Percentiles rank a stretch among this genome's conserved stretches.
Evolutionary conservation across 345 rosid species (phyloP).

Genomic region (Eucalyptus guilfoylei): DNA sequence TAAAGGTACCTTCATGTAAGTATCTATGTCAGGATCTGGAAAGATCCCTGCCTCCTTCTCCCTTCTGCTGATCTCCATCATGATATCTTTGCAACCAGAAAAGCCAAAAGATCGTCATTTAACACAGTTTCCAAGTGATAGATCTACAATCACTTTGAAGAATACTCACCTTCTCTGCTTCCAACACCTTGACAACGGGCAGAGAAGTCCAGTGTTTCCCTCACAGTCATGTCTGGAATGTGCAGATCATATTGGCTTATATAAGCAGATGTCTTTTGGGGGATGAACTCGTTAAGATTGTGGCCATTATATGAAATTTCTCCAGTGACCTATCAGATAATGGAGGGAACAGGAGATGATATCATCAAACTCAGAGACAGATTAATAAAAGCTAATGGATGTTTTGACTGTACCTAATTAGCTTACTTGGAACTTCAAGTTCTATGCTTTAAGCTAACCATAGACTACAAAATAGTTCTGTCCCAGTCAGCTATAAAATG

Average conservation of each 20-base stretch:
- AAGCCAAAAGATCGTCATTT: neutral
- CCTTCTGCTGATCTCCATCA: slow-evolving; percentile 27
- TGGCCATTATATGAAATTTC: neutral
- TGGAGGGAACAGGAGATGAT: neutral
- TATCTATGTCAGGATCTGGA: slow-evolving; percentile 31
- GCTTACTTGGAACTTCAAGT: neutral
- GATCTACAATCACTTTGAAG: neutral
- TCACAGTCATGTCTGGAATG: slow-evolving; percentile 7
- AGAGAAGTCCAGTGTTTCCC: slow-evolving; percentile 8
- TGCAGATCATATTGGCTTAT: slow-evolving; percentile 4
- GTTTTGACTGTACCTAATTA: neutral
- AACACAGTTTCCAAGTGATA: neutral
- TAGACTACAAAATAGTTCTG: neutral
- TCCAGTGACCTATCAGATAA: slow-evolving; percentile 20
- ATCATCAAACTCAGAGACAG: neutral
- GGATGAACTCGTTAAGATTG: neutral
- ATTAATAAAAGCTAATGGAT: neutral
- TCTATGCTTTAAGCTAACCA: neutral
- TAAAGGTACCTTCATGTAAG: slow-evolving; percentile 30
- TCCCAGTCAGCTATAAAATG: neutral
- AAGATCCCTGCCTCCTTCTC: slow-evolving; percentile 34
- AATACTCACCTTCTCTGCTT: slow-evolving; percentile 16
- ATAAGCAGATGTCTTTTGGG: slow-evolving; percentile 1
- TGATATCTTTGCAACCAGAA: slow-evolving; percentile 4
- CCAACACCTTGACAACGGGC: slow-evolving; percentile 10